phyloP scores from a whole-genome alignment of 2,329 filamentous ascomycete species.

The Colletotrichum zoysiae region DNA sequence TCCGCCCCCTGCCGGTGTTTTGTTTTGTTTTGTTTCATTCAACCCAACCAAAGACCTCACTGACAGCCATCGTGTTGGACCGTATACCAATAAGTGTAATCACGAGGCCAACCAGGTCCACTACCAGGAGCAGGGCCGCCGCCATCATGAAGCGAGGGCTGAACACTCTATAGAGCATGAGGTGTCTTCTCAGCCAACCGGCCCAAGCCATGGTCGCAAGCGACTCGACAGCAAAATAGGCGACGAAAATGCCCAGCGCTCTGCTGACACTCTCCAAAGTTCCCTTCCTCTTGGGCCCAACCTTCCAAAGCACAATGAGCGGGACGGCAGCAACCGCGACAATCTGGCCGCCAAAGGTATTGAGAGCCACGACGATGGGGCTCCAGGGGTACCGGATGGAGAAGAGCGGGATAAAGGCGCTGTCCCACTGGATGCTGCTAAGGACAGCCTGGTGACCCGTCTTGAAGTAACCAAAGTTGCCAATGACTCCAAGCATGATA shows the following conservation, averaged over 20 bases:
- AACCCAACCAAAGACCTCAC: slow-evolving; percentile 89
- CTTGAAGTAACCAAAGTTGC: slow-evolving; percentile 96
- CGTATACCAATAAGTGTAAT: slow-evolving; percentile 81
- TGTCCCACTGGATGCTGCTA: slow-evolving; percentile 94
- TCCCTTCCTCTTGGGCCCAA: slow-evolving; percentile 77
- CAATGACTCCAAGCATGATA: slow-evolving; percentile 86
- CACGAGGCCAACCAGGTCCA: slow-evolving; percentile 80
- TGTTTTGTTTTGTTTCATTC: slow-evolving; percentile 51
- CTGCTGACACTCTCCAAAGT: slow-evolving; percentile 78
- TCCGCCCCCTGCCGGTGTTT: neutral
- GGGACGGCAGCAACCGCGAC: slow-evolving; percentile 84
- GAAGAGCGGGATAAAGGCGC: slow-evolving; percentile 89
- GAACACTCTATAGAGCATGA: slow-evolving; percentile 98
- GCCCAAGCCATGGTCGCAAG: slow-evolving; percentile 93
- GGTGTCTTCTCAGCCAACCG: slow-evolving; percentile 85
- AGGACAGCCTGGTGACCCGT: slow-evolving; percentile 95
- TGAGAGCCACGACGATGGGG: slow-evolving; percentile 83
- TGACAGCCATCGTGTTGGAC: slow-evolving; percentile 81
- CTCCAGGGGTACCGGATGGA: slow-evolving; percentile 90
- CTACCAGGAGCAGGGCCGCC: slow-evolving; percentile 75
- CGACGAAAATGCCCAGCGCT: slow-evolving; percentile 79
- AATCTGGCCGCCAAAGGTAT: slow-evolving; percentile 91
- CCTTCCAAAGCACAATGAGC: slow-evolving; percentile 89
- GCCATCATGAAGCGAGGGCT: slow-evolving; percentile 91
- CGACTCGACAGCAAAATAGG: slow-evolving; percentile 86